Conservation (phyloP, 2,329 filamentous ascomycete species). For the Sarocladiaceae sp. region DNA sequence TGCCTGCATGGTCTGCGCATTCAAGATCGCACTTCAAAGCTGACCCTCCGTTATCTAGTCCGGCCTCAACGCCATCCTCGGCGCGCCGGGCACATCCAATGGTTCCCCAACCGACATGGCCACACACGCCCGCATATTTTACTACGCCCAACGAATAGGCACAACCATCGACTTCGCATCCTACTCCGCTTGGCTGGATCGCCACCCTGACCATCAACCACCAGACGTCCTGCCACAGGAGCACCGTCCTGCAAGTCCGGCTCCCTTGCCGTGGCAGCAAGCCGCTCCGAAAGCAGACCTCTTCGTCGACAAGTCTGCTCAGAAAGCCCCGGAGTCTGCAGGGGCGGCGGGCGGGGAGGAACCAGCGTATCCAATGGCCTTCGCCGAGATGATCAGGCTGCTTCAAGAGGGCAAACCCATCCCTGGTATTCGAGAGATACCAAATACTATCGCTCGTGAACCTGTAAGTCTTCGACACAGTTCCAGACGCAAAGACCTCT, state of each 20-base stretch:
- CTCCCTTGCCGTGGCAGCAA: conserved; percentile 38
- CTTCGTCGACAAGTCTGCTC: conserved; percentile 33
- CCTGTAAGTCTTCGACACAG: no score
- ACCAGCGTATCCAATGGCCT: conserved; percentile 73
- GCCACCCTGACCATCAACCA: conserved; percentile 24
- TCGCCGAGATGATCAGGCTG: conserved; percentile 79
- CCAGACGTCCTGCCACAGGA: conserved; percentile 30
- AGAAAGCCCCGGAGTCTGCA: conserved; percentile 13
- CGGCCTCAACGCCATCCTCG: conserved; percentile 59
- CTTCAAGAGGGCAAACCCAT: conserved; percentile 78
- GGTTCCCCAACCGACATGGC: conserved; percentile 53
- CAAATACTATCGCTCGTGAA: conserved; percentile 67
- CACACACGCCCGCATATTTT: conserved; percentile 61
- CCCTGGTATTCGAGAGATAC: conserved; percentile 82
- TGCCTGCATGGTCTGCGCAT: no score
- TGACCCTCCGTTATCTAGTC: conserved; percentile 28
- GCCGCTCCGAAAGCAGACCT: conserved; percentile 43
- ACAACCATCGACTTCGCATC: conserved; percentile 56
- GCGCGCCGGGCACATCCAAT: conserved; percentile 36
- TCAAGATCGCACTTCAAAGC: neutral
- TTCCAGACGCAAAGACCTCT: neutral
- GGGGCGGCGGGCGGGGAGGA: conserved; percentile 27
- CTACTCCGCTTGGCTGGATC: conserved; percentile 59
- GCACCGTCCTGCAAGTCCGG: conserved; percentile 1
- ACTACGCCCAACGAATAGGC: conserved; percentile 48